phyloP scores from a whole-genome alignment of 306 rosid species.

The Rosa multiflora region DNA sequence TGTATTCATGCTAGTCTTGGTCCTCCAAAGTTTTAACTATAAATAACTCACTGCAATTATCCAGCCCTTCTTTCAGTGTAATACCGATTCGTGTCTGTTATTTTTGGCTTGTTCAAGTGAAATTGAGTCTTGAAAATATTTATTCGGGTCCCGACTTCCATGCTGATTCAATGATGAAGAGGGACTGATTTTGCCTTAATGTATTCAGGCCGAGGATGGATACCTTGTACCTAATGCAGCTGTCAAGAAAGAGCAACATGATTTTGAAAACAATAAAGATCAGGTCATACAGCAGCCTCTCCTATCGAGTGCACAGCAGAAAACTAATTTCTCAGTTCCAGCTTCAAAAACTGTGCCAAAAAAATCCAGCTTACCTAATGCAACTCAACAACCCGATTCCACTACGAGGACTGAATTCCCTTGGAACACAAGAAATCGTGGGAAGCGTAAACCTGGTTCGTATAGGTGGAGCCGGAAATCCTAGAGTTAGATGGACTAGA shows the following conservation, averaged over 20 bases:
- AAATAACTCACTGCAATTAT: not conserved
- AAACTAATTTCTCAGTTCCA: slow-evolving; percentile 26
- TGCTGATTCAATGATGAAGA: not conserved
- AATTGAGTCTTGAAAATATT: not conserved
- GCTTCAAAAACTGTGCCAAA: slow-evolving; percentile 34
- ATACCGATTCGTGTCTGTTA: not conserved
- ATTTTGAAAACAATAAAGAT: slow-evolving; percentile 36
- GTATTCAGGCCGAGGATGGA: slow-evolving; percentile 40
- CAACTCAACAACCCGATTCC: slow-evolving; percentile 23
- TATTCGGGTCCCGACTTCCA: not conserved
- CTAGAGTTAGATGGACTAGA: slow-evolving; percentile 9
- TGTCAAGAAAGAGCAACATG: slow-evolving; percentile 46
- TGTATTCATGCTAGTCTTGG: not conserved
- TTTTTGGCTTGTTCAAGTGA: not conserved
- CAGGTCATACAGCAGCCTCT: slow-evolving; percentile 36
- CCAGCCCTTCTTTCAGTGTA: not conserved
- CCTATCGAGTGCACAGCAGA: slow-evolving; percentile 38
- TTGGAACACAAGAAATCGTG: slow-evolving; percentile 44
- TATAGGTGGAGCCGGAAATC: slow-evolving; percentile 26
- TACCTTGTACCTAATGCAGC: slow-evolving; percentile 30
- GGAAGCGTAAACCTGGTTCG: slow-evolving; percentile 39
- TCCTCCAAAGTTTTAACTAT: not conserved
- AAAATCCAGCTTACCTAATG: slow-evolving; percentile 27
- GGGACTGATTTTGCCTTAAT: slow-evolving; percentile 10
- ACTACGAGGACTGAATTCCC: slow-evolving; percentile 35